Base-by-base conservation (phyloP, 2,329 filamentous ascomycete species). In the Aspergillus sp. region DNA sequence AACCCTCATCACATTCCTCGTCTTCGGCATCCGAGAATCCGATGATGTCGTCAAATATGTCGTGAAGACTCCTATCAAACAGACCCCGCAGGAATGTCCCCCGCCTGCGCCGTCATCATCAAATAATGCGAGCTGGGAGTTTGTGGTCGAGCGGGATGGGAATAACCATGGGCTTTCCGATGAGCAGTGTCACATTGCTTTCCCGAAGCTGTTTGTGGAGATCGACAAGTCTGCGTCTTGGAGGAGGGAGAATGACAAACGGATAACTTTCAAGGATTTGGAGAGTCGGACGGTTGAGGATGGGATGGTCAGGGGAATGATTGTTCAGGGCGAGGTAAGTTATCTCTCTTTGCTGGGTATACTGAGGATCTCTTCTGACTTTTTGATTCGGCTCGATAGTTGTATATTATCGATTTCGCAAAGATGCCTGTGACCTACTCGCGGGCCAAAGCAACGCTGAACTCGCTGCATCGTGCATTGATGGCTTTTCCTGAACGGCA, bases 381-480 rank as follows among this genome's bases (percentile, higher is more conserved):
- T 38, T 46, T 13, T 26, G 27, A 39, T 27, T 19, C 8, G 19
- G 19, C 4, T 19, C n/a, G 1, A 19, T 28, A 70, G 67, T 36
- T 70, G 5, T 68, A 66, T 45, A 57, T 69, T 4, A 46, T 69
- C 37, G 59, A 67, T 27, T 67, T 58, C 32, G 62, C 55, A 3
- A 48, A 58, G 6, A 61, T 62, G 59, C 58, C 58, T 0, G 54
- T 51, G 6, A 69, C 66, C 6, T 64, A 57, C 37, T 56, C 64
- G 0, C 62, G 67, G 9, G 67, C 59, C 8, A 63, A 61, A 50
- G 71, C 71, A 2, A 73, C 71, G 0, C 60, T 77, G 2, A 67
- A 72, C 49, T 64, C 72, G 6, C 61, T 78, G 28, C 65, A 77
- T 46, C 72, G 75, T 29, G 72, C 74, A 7, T 61, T 78, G 10